Percentiles rank a stretch among this genome's conserved stretches.
These are phyloP conservation scores for Castanea sativa DNA, from an alignment of 306 rosid species.

Conservation along the genomic window DNA sequence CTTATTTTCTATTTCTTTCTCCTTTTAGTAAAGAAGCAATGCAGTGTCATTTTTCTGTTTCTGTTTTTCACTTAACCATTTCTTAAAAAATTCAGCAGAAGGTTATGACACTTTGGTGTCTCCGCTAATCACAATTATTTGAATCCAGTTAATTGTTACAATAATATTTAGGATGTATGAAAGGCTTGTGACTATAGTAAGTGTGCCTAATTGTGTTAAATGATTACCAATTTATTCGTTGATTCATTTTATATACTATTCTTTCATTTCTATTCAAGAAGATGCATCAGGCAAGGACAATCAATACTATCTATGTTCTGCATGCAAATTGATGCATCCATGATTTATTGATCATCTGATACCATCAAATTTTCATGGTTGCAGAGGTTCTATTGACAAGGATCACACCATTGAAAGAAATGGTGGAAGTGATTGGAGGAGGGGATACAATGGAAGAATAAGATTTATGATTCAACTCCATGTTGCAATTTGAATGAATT, in stretches of 20 bases:
- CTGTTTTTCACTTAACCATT: background rate
- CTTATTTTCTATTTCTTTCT: background rate
- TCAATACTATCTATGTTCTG: background rate
- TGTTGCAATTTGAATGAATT: background rate
- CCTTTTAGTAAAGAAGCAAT: background rate
- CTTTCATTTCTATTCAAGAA: background rate
- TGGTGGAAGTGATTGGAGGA: constrained; percentile 31
- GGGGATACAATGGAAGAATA: constrained; percentile 56
- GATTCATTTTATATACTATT: background rate
- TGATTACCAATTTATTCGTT: background rate
- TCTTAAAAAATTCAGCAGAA: background rate
- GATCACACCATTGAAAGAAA: constrained; percentile 41
- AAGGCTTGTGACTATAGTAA: background rate
- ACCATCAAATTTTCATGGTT: constrained; percentile 4
- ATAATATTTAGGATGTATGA: background rate
- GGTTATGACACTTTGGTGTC: background rate
- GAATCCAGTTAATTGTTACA: background rate
- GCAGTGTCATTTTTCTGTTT: too few relatives aligned
- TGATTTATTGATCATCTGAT: background rate
- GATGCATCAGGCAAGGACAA: background rate
- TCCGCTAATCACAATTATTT: background rate
- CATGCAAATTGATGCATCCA: background rate
- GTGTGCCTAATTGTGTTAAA: background rate
- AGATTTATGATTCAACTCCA: background rate
- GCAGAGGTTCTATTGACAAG: constrained; percentile 52